A percentile compares a stretch with the other conserved stretches of the same genome.
These are phyloP conservation scores for Aureobasidium vineae DNA, from an alignment of 2,329 filamentous ascomycete species.

Conservation along the genomic window DNA sequence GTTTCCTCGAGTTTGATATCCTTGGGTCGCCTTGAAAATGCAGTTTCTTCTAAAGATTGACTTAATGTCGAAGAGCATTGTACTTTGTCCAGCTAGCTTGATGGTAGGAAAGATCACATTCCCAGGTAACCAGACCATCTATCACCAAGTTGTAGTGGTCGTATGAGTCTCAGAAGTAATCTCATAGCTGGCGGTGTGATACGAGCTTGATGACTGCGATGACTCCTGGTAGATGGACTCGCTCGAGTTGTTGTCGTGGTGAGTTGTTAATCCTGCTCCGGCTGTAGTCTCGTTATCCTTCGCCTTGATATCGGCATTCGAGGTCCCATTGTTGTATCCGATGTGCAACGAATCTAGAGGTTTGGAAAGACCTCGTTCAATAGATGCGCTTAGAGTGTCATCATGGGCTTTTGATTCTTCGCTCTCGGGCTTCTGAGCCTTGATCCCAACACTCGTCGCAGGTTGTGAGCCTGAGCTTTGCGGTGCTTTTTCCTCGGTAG, in stretches of 20 bases:
- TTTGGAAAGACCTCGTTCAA: neutral
- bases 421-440: neutral
- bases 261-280: neutral
- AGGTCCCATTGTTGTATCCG: neutral
- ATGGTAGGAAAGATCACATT: neutral
- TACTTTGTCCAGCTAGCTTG: neutral
- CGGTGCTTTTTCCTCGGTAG: neutral
- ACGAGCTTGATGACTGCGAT: conserved; percentile 7
- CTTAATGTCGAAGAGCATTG: neutral
- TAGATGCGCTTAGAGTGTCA: neutral
- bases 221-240: neutral
- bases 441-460: neutral
- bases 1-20: too few species aligned
- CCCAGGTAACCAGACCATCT: neutral
- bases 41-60: too few species aligned
- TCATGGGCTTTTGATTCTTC: neutral
- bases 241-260: neutral
- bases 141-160: conserved; percentile 2
- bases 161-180: neutral
- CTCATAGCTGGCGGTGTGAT: conserved; percentile 3
- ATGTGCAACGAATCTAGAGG: neutral
- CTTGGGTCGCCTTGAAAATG: too few species aligned
- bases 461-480: neutral
- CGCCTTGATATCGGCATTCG: neutral
- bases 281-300: neutral